phyloP scores from a whole-genome alignment of 768 basidiomycete genomes.

The Pulveroboletus frians region DNA sequence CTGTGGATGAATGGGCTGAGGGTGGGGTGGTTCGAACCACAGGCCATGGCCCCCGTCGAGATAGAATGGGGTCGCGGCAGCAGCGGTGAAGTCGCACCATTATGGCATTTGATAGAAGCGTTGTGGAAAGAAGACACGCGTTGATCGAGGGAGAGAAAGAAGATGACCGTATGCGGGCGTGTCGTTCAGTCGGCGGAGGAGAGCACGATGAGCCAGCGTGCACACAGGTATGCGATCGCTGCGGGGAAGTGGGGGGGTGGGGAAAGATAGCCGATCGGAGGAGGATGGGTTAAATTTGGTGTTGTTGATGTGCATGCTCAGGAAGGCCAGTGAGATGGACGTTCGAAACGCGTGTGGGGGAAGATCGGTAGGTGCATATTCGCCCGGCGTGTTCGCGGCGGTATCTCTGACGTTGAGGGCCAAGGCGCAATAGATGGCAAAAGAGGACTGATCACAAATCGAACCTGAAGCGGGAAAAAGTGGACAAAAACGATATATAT shows the following conservation, averaged over 20 bases:
- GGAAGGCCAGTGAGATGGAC: slow-evolving; percentile 4
- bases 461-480: slow-evolving; percentile 11
- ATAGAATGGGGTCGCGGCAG: slow-evolving; percentile 4
- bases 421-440: neutral
- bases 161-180: slow-evolving; percentile 6
- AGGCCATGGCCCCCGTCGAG: slow-evolving; percentile 9
- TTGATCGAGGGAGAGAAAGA: slow-evolving; percentile 13
- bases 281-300: slow-evolving; percentile 3
- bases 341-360: neutral
- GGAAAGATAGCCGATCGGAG: slow-evolving; percentile 6
- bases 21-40: slow-evolving; percentile 2
- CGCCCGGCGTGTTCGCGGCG: neutral
- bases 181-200: slow-evolving; percentile 6
- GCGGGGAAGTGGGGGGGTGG: slow-evolving; percentile 25
- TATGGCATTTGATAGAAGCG: slow-evolving; percentile 18
- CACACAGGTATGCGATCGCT: slow-evolving; percentile 1
- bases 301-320: neutral
- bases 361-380: neutral
- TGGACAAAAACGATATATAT: slow-evolving; percentile 6
- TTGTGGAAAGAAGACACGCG: slow-evolving; percentile 21
- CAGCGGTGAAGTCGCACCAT: slow-evolving; percentile 17
- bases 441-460: slow-evolving; percentile 1
- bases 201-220: neutral
- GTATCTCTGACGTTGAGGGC: neutral
- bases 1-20: slow-evolving; percentile 1